These are phyloP conservation scores for Basipetospora chlamydospora DNA, from an alignment of 2,329 filamentous ascomycete genomes.

Conservation along the genomic window DNA sequence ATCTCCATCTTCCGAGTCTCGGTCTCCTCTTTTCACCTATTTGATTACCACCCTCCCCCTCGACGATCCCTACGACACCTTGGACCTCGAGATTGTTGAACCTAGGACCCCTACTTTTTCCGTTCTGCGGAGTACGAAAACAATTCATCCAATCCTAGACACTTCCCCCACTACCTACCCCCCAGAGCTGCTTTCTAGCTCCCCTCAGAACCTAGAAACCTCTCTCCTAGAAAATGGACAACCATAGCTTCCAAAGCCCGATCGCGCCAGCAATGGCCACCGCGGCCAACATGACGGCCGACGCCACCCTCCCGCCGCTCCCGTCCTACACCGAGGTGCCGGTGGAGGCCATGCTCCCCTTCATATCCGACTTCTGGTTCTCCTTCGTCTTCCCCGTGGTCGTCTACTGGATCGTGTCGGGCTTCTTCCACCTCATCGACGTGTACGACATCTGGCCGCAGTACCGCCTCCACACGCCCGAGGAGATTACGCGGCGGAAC, in stretches of 20 bases:
- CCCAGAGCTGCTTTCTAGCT: no score
- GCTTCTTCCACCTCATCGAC: slow-evolving; percentile 81
- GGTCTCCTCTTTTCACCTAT: no score
- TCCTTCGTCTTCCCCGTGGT: slow-evolving; percentile 62
- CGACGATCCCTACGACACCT: no score
- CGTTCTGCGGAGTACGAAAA: no score
- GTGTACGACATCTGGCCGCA: slow-evolving; percentile 72
- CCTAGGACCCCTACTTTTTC: no score
- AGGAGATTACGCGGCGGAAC: slow-evolving; percentile 77
- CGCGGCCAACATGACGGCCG: slow-evolving; percentile 41
- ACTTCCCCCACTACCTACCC: no score
- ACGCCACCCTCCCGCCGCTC: slow-evolving; percentile 58
- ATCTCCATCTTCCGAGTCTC: no score
- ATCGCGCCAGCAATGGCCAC: slow-evolving; percentile 8
- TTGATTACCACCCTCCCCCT: no score
- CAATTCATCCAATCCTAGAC: no score
- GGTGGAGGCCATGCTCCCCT: slow-evolving; percentile 57
- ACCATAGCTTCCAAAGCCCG: slow-evolving; percentile 19
- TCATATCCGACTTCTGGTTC: slow-evolving; percentile 69
- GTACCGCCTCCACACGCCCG: slow-evolving; percentile 89
- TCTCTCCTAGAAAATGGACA: slow-evolving; percentile 20
- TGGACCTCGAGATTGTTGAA: no score
- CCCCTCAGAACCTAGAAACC: not conserved
- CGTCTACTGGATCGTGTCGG: slow-evolving; percentile 78
- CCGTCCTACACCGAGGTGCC: slow-evolving; percentile 64